A percentile compares a stretch with the other conserved stretches of the same genome.
phyloP scores from a whole-genome alignment of 768 basidiomycete genomes.

The Lentinula lateritia region DNA sequence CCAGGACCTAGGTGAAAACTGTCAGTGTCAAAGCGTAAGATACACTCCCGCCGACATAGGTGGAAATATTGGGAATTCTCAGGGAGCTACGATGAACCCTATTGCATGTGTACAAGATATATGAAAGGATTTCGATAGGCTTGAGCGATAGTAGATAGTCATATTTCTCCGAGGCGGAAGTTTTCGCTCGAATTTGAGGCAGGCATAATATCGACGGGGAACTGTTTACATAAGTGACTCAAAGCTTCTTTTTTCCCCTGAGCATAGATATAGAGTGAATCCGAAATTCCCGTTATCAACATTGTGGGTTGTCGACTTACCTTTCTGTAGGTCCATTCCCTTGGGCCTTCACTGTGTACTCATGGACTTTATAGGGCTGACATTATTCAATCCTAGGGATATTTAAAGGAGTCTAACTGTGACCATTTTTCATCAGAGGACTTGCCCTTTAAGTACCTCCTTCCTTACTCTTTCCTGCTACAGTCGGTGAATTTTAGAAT shows the following conservation, averaged over 20 bases:
- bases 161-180: no score
- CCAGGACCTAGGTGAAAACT: no score
- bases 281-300: neutral
- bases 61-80: no score
- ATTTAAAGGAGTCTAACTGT: neutral
- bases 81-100: no score
- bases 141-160: no score
- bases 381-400: neutral
- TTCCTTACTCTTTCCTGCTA: neutral
- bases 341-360: neutral
- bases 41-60: no score
- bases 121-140: no score
- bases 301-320: neutral
- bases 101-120: no score
- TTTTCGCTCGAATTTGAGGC: slow-evolving; percentile 17
- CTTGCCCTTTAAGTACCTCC: neutral
- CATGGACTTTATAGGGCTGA: neutral
- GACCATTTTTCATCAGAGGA: neutral
- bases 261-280: neutral
- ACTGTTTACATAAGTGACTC: slow-evolving; percentile 5
- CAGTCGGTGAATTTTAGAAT: neutral
- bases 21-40: no score
- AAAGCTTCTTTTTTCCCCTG: slow-evolving; percentile 9
- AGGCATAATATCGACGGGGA: no score
- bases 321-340: neutral